These are phyloP conservation scores for Paradendryphiella salina DNA, from an alignment of 2,329 filamentous ascomycete species.

Conservation along the genomic window DNA sequence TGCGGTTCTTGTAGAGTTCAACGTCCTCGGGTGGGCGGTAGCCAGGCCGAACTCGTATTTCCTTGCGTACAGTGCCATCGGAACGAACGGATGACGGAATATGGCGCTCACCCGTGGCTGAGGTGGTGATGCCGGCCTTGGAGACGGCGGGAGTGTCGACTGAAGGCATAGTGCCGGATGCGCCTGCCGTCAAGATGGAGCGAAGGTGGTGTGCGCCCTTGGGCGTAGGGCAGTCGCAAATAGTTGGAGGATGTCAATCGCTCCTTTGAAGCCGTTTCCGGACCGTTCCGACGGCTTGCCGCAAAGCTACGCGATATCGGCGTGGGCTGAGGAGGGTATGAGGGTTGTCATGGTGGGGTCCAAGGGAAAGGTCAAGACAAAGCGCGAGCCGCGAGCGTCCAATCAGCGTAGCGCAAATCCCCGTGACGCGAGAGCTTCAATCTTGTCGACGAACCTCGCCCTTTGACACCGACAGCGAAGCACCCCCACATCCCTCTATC, in stretches of 20 bases:
- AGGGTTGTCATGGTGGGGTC: constrained; percentile 13
- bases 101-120: constrained; percentile 75
- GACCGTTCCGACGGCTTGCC: background rate
- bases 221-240: constrained; percentile 1
- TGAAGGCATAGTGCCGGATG: constrained; percentile 34
- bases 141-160: constrained; percentile 40
- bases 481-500: constrained; percentile 28
- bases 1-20: constrained; percentile 92
- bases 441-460: constrained; percentile 28
- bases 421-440: constrained; percentile 29
- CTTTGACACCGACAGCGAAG: constrained; percentile 31
- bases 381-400: constrained; percentile 22
- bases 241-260: constrained; percentile 1
- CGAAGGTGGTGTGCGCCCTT: constrained; percentile 5
- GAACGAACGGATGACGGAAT: constrained; percentile 86
- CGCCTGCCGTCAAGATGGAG: background rate
- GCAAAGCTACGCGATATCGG: background rate
- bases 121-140: constrained; percentile 66
- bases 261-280: background rate
- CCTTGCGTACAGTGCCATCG: constrained; percentile 88
- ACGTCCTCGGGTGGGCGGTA: constrained; percentile 95
- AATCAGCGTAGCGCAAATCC: constrained; percentile 34
- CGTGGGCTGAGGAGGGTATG: background rate
- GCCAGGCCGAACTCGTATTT: constrained; percentile 90
- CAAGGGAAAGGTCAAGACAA: constrained; percentile 10